A percentile compares a stretch with the other conserved stretches of the same genome.
Conservation (phyloP, 108 stramenopile genomes). For the Cyclostephanos invisitatus region DNA sequence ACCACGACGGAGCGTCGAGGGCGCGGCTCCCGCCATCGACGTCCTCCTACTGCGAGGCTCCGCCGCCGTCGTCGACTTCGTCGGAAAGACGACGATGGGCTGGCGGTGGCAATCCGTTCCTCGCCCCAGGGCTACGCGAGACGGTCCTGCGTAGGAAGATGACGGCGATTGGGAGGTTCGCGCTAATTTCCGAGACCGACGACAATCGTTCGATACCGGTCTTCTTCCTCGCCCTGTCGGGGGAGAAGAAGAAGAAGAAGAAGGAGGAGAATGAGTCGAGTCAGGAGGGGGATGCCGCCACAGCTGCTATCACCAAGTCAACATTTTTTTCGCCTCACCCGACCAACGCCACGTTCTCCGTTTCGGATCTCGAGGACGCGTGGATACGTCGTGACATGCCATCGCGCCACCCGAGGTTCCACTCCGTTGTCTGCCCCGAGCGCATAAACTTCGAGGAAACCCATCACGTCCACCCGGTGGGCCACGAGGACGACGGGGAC, state of each 20-base stretch:
- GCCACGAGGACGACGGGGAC: constrained; percentile 10
- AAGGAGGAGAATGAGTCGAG: neutral
- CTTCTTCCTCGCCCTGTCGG: constrained; percentile 70
- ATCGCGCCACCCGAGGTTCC: constrained; percentile 68
- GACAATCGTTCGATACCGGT: constrained; percentile 72
- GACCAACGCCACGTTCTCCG: constrained; percentile 36
- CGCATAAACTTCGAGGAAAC: constrained; percentile 53
- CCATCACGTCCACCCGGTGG: constrained; percentile 19
- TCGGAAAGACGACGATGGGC: too few relatives aligned
- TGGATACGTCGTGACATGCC: constrained; percentile 60
- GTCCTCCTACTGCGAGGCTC: too few relatives aligned
- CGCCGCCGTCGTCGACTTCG: too few relatives aligned
- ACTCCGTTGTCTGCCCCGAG: constrained; percentile 31
- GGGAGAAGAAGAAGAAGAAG: constrained; percentile 29
- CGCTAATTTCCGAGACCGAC: constrained; percentile 63
- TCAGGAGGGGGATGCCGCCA: neutral
- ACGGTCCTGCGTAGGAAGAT: constrained; percentile 55
- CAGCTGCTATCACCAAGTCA: neutral
- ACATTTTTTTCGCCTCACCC: too few relatives aligned
- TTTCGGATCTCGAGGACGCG: constrained; percentile 57
- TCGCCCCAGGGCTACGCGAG: neutral
- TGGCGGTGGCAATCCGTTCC: too few relatives aligned
- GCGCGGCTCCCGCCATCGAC: too few relatives aligned
- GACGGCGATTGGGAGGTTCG: constrained; percentile 85
- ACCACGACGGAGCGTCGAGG: too few relatives aligned